Evolutionary conservation across 441 rosid species (phyloP).

Genomic region (Croton laevigatus): DNA sequence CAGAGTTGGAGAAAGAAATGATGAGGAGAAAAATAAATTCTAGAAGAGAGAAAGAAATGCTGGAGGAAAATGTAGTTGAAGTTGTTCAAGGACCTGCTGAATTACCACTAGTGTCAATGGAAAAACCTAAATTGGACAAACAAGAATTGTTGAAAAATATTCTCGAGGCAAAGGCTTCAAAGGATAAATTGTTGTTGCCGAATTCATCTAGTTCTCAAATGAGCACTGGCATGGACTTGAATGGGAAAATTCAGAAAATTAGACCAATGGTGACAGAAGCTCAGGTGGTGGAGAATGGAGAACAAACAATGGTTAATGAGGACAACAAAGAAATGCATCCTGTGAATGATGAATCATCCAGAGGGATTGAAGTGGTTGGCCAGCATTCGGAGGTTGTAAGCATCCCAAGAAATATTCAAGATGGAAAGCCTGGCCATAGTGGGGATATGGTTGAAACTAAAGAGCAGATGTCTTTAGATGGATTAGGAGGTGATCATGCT

Average conservation of each 20-base stretch:
- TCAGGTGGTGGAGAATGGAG: slow-evolving; percentile 44
- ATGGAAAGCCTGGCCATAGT: slow-evolving; percentile 24
- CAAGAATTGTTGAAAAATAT: slow-evolving; percentile 49
- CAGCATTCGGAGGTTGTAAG: slow-evolving; percentile 19
- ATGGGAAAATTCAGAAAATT: slow-evolving; percentile 48
- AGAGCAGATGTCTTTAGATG: slow-evolving; percentile 12
- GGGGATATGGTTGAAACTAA: slow-evolving; percentile 23
- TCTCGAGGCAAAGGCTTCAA: slow-evolving; percentile 40
- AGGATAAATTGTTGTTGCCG: slow-evolving; percentile 28
- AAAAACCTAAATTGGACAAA: slow-evolving; percentile 66
- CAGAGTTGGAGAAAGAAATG: slow-evolving; percentile 80
- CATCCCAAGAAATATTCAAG: slow-evolving; percentile 21
- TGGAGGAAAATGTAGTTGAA: slow-evolving; percentile 48
- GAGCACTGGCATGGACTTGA: slow-evolving; percentile 30
- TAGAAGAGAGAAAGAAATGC: slow-evolving; percentile 52
- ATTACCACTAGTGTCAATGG: slow-evolving; percentile 27
- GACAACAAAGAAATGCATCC: slow-evolving; percentile 36
- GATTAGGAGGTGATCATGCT: slow-evolving; percentile 26
- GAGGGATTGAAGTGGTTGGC: slow-evolving; percentile 21
- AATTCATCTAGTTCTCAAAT: slow-evolving; percentile 35
- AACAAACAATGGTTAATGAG: slow-evolving; percentile 23
- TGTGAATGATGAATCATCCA: slow-evolving; percentile 22
- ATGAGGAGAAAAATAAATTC: slow-evolving; percentile 76
- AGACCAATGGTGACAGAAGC: slow-evolving; percentile 55
- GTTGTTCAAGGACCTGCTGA: slow-evolving; percentile 41